Evolutionary conservation across 2,329 filamentous ascomycete species (phyloP).

Genomic region (Pyrenochaeta sp.): DNA sequence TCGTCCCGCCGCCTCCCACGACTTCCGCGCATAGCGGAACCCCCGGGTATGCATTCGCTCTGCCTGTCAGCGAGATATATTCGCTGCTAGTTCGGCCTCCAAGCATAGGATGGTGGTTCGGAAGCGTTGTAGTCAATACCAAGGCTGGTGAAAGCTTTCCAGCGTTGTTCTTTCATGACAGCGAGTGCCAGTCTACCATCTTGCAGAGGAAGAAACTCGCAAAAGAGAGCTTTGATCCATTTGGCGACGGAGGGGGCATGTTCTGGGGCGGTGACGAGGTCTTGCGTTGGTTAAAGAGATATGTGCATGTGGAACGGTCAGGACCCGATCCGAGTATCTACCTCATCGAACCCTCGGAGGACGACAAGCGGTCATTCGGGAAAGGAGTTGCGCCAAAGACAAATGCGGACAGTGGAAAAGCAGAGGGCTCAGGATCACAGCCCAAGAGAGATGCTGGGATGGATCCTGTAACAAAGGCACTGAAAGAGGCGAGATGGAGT

Average conservation of each 20-base stretch:
- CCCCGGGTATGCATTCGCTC: slow-evolving; percentile 86
- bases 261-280: slow-evolving; percentile 99
- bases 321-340: slow-evolving; percentile 89
- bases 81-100: slow-evolving; percentile 89
- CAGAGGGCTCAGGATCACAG: slow-evolving; percentile 34
- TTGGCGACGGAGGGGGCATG: slow-evolving; percentile 82
- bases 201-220: slow-evolving; percentile 88
- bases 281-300: slow-evolving; percentile 85
- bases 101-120: slow-evolving; percentile 98
- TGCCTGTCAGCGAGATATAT: slow-evolving; percentile 90
- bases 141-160: slow-evolving; percentile 91
- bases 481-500: slow-evolving; percentile 96
- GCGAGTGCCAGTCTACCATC: slow-evolving; percentile 94
- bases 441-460: slow-evolving; percentile 72
- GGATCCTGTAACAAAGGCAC: slow-evolving; percentile 91
- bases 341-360: slow-evolving; percentile 82
- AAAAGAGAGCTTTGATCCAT: slow-evolving; percentile 87
- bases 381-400: slow-evolving; percentile 58
- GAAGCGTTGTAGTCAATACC: slow-evolving; percentile 92
- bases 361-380: slow-evolving; percentile 85
- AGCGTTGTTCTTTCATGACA: slow-evolving; percentile 96
- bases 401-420: slow-evolving; percentile 32
- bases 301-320: slow-evolving; percentile 82
- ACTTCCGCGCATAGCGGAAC: slow-evolving; percentile 76
- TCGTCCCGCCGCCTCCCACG: slow-evolving; percentile 90